A percentile compares a stretch with the other conserved stretches of the same genome.
Conservation (phyloP, 768 basidiomycete species). For the Calocybe gangraenosa region DNA sequence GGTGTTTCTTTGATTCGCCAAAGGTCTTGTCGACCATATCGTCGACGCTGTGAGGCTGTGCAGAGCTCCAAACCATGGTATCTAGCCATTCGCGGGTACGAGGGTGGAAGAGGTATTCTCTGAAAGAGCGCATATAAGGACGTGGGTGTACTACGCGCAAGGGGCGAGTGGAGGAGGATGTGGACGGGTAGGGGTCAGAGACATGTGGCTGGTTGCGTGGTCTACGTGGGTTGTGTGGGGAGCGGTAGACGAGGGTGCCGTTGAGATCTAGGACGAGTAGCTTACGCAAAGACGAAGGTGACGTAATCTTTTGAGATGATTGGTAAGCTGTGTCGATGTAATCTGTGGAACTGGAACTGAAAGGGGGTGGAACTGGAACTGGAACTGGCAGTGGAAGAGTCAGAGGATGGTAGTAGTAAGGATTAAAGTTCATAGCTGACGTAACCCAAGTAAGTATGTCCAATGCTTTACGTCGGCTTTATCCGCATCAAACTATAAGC, state of each 20-base stretch:
- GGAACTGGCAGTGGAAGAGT: no score
- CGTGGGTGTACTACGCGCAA: conserved; percentile 45
- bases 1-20: conserved; percentile 30
- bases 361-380: no score
- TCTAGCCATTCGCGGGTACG: conserved; percentile 66
- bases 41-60: conserved; percentile 72
- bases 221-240: conserved; percentile 28
- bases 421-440: no score
- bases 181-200: conserved; percentile 16
- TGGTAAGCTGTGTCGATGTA: conserved; percentile 28
- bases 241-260: conserved; percentile 66
- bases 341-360: conserved; percentile 22
- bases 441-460: no score
- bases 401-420: no score
- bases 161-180: background rate
- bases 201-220: conserved; percentile 11
- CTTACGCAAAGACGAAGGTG: conserved; percentile 40
- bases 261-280: conserved; percentile 75
- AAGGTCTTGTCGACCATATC: conserved; percentile 73
- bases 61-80: conserved; percentile 87
- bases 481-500: no score
- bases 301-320: conserved; percentile 22
- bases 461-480: no score
- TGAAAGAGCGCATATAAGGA: conserved; percentile 62
- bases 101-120: conserved; percentile 58